Conservation (phyloP, 306 rosid genomes). For the Cucurbita ficifolia region DNA sequence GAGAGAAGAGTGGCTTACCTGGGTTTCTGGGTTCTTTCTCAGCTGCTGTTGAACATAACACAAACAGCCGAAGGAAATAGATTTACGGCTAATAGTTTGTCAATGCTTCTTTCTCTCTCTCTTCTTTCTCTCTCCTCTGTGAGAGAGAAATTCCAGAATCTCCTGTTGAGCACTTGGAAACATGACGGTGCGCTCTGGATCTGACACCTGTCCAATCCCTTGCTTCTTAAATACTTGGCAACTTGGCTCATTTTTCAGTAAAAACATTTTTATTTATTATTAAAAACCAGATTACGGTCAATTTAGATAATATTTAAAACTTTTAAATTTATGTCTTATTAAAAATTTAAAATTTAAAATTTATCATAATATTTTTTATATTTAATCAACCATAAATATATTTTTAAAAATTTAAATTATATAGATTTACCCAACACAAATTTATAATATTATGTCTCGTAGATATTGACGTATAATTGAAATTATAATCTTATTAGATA, state of each 20-base stretch:
- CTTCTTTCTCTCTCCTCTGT: not conserved
- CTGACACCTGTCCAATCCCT: conserved; percentile 18
- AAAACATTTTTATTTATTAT: not conserved
- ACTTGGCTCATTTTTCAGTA: not conserved
- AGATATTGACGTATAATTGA: too few relatives aligned
- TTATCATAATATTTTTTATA: too few relatives aligned
- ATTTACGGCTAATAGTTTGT: not conserved
- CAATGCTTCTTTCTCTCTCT: not conserved
- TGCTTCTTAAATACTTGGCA: not conserved
- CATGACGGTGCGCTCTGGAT: conserved; percentile 2
- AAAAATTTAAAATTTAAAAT: too few relatives aligned
- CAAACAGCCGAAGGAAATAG: not conserved
- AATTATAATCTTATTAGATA: too few relatives aligned
- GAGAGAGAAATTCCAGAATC: not conserved
- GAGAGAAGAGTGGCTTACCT: not conserved
- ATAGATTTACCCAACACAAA: too few relatives aligned
- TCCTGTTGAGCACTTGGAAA: conserved; percentile 13
- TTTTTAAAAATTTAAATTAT: too few relatives aligned
- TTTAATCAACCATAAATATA: too few relatives aligned
- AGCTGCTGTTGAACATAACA: not conserved
- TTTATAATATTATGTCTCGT: too few relatives aligned
- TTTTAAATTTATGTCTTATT: too few relatives aligned
- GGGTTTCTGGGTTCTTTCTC: conserved; percentile 4
- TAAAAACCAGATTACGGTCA: too few relatives aligned
- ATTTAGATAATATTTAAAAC: too few relatives aligned